Evolutionary conservation across 345 rosid species (phyloP).

Genomic region (Eutrema yunnanense): DNA sequence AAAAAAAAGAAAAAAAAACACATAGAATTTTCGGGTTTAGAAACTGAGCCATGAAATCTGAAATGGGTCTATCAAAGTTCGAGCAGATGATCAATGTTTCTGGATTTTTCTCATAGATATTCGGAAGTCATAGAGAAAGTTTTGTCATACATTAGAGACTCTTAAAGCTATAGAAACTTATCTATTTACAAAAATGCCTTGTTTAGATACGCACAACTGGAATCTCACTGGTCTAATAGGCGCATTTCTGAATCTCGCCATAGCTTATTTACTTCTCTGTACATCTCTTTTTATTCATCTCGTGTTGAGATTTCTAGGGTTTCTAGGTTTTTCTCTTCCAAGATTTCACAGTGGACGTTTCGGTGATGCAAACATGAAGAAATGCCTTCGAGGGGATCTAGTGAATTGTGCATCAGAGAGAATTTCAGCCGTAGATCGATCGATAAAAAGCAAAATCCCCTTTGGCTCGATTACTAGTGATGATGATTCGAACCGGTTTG

Average conservation of each 20-base stretch:
- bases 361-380: constrained; percentile 20
- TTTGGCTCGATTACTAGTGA: constrained; percentile 37
- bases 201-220: constrained; percentile 43
- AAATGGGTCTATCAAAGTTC: no score
- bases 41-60: not conserved
- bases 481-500: constrained; percentile 10
- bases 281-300: constrained; percentile 45
- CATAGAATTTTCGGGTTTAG: not conserved
- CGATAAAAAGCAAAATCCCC: constrained; percentile 41
- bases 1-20: not conserved
- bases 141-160: not conserved
- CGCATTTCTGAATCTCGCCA: constrained; percentile 53
- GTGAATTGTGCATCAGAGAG: constrained; percentile 31
- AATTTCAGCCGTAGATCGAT: constrained; percentile 38
- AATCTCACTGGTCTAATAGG: constrained; percentile 40
- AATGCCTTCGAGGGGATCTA: constrained; percentile 31
- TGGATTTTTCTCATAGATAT: not conserved
- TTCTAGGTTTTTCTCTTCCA: constrained; percentile 49
- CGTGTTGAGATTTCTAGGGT: constrained; percentile 39
- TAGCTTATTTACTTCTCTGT: constrained; percentile 48
- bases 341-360: constrained; percentile 53
- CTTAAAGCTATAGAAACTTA: not conserved
- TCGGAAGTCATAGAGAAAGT: not conserved
- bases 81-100: not conserved
- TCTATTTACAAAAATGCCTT: constrained; percentile 29